Base-by-base conservation (phyloP, 1,284 basidiomycete species). In the Tilletia walkeri region DNA sequence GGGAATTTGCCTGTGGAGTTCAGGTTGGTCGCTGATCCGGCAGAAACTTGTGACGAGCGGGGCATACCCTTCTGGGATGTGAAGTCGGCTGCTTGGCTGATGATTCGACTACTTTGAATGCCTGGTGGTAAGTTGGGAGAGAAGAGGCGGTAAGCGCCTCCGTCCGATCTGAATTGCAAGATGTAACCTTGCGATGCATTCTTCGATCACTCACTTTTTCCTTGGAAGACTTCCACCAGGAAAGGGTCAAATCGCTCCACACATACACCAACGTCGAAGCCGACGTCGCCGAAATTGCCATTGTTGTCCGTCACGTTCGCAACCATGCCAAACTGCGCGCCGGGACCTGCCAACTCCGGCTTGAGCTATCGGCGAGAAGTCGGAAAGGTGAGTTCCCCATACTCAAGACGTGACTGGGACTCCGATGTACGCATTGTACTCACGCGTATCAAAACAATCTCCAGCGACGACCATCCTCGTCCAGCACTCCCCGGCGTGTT, bases 231-330 rank as follows among this genome's bases (percentile, higher is more conserved):
- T 30, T 61, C 56, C 18, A 61, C 56, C 10, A 61, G 5, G 24
- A 34, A 61, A 4, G 56, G 56, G 34, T 61, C 56, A 61, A 61
- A 61, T 5, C 56, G 56, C 56, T 61, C 56, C 18, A 38, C 56
- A 18, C 56, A 61, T 4, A 61, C 56, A 16, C 24, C 56, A 9
- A 61, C 56, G 36, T 61, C 56, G 36, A 30, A 61, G 20, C 56
- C 56, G 24, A 61, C 56, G 14, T 61, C 18, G 5, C 24, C 56
- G 36, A 20, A 61, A 9, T 38, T 30, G 56, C 56, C 56, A 14
- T 30, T 16, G 56, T 61, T 61, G 56, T 61, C 56, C n/a, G 56
- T 61, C 7, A 61, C 56, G 24, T 61, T 61, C 1, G 56, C 56
- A 6, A 38, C 36, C 56, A 61, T 16, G 30, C 56, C 56, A 36